These are phyloP conservation scores for Penicillium psychrofluorescens DNA, from an alignment of 495 filamentous ascomycete genomes.

Conservation along the genomic window DNA sequence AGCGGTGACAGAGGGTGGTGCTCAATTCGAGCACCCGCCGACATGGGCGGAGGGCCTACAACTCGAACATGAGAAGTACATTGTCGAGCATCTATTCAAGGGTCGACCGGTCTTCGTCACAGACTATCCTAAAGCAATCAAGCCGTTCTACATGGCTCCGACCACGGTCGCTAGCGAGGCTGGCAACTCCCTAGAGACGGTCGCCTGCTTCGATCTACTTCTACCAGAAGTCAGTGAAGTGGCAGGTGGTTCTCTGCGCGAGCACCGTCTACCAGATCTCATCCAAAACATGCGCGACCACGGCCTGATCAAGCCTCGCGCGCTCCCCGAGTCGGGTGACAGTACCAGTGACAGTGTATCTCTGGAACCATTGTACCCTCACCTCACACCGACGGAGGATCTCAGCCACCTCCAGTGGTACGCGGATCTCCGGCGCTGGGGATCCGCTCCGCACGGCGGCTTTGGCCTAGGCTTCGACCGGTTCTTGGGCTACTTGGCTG, in stretches of 20 bases:
- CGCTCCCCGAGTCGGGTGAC: conserved; percentile 1
- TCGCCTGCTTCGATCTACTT: conserved; percentile 92
- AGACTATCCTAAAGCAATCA: conserved; percentile 76
- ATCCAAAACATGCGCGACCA: conserved; percentile 64
- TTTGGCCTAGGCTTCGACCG: conserved; percentile 94
- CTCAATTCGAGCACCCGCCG: conserved; percentile 57
- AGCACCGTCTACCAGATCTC: conserved; percentile 69
- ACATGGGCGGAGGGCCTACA: conserved; percentile 71
- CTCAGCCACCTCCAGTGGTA: conserved; percentile 75
- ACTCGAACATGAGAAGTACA: conserved; percentile 86
- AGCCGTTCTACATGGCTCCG: conserved; percentile 94
- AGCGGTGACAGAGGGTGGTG: conserved; percentile 43
- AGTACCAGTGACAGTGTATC: neutral
- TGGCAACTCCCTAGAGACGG: conserved; percentile 43
- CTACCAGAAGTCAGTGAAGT: conserved; percentile 86
- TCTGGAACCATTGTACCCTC: conserved; percentile 24
- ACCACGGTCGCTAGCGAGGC: conserved; percentile 9
- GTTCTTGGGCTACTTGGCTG: conserved; percentile 77
- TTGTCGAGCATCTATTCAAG: conserved; percentile 63
- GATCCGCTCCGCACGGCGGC: conserved; percentile 89
- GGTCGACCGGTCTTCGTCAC: conserved; percentile 84
- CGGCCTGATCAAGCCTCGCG: conserved; percentile 38
- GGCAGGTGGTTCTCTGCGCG: conserved; percentile 87
- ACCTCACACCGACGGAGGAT: conserved; percentile 37
- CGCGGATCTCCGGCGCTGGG: conserved; percentile 87